phyloP scores from a whole-genome alignment of 164 flowering plant genomes.

The Piper longum region DNA sequence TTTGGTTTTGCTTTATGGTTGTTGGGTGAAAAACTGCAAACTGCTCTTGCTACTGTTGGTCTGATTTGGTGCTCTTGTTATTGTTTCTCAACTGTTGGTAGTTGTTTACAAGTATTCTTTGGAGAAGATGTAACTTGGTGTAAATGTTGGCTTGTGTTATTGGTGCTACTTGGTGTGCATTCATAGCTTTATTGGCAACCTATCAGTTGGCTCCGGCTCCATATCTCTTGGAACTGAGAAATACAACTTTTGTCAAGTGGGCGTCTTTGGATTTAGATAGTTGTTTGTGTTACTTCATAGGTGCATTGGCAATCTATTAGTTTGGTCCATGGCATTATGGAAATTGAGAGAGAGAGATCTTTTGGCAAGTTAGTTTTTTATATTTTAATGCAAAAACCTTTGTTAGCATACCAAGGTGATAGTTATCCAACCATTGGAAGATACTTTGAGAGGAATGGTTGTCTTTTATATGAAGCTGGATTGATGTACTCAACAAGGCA shows the following conservation, averaged over 20 bases:
- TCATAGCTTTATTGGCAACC: neutral
- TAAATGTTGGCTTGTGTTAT: neutral
- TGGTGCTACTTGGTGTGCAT: neutral
- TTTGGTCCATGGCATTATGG: no score
- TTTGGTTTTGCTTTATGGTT: no score
- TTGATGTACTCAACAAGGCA: no score
- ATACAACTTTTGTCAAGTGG: neutral
- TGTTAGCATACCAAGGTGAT: neutral
- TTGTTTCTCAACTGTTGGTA: no score
- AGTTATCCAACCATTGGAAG: neutral
- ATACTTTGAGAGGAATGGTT: neutral
- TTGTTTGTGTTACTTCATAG: no score
- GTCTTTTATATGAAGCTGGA: neutral
- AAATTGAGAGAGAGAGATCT: neutral
- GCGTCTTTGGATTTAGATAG: neutral
- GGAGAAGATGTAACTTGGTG: no score
- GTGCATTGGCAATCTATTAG: no score
- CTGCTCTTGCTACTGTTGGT: no score
- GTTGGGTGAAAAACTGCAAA: no score
- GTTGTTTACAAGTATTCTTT: no score
- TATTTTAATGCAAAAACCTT: neutral
- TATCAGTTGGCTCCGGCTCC: neutral
- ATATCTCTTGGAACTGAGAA: neutral
- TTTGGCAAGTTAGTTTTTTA: neutral
- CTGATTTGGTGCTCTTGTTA: no score